A percentile compares a stretch with the other conserved stretches of the same genome.
Evolutionary conservation across 2,329 filamentous ascomycete species (phyloP).

Genomic region (Talaromyces atroroseus): DNA sequence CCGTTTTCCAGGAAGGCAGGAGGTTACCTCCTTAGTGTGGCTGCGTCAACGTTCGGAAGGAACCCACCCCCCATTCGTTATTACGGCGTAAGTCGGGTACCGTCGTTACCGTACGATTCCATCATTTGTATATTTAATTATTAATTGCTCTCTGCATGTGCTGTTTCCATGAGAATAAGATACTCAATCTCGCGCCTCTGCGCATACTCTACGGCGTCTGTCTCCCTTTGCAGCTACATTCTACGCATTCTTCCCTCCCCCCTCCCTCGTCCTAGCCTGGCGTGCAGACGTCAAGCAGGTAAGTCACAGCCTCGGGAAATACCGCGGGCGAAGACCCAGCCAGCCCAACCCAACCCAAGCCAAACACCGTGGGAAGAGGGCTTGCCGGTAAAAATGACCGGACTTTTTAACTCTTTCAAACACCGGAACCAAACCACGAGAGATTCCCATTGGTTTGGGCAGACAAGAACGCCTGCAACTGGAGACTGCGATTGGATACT

Average conservation of each 20-base stretch:
- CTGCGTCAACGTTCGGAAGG: constrained; percentile 7
- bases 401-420: constrained; percentile 6
- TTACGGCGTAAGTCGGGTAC: background rate
- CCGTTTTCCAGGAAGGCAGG: constrained; percentile 4
- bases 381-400: constrained; percentile 7
- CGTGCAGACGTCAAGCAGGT: background rate
- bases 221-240: too few species aligned
- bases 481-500: background rate
- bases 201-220: too few species aligned
- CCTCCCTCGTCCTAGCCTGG: background rate
- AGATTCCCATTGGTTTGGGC: background rate
- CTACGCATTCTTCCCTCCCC: background rate
- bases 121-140: background rate
- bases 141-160: too few species aligned
- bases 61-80: constrained; percentile 2
- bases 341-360: background rate
- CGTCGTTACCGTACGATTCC: background rate
- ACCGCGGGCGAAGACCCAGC: constrained; percentile 3
- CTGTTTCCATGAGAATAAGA: too few species aligned
- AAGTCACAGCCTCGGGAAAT: constrained; percentile 5
- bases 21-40: constrained; percentile 7
- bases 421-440: background rate
- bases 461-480: background rate
- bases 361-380: background rate
- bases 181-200: too few species aligned